Percentiles rank a stretch among this genome's conserved stretches.
Conservation (phyloP, 352 stramenopile genomes). For the Globisporangium mamillatum region DNA sequence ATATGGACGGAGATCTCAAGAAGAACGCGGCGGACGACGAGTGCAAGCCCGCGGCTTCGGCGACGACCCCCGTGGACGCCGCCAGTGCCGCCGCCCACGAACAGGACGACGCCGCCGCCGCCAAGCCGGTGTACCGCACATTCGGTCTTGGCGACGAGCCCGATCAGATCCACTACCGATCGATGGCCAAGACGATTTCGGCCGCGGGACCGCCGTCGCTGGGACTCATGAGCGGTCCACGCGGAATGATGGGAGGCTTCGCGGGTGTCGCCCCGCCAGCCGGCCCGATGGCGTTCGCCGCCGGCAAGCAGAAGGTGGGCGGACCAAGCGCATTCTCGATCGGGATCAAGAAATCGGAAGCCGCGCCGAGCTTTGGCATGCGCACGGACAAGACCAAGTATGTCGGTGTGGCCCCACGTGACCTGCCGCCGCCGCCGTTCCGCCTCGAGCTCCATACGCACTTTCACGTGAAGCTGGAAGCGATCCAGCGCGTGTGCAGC, state of each 20-base stretch:
- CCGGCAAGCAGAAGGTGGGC: constrained; percentile 32
- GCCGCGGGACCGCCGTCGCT: constrained; percentile 38
- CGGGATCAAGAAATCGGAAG: constrained; percentile 22
- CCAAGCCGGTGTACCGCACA: constrained; percentile 31
- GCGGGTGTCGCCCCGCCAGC: constrained; percentile 28
- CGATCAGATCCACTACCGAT: constrained; percentile 51
- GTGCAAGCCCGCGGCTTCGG: neutral
- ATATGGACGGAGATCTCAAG: constrained; percentile 4
- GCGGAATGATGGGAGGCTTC: constrained; percentile 22
- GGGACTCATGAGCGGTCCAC: constrained; percentile 24
- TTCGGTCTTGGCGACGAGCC: constrained; percentile 45
- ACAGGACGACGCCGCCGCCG: constrained; percentile 3
- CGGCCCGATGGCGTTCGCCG: constrained; percentile 40
- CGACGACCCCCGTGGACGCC: neutral
- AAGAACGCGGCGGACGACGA: neutral
- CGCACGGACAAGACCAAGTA: constrained; percentile 79
- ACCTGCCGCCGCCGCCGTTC: constrained; percentile 75
- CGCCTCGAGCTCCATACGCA: constrained; percentile 85
- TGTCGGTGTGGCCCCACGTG: constrained; percentile 54
- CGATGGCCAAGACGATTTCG: constrained; percentile 42
- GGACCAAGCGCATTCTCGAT: constrained; percentile 24
- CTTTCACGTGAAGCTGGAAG: constrained; percentile 81
- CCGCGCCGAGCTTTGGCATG: constrained; percentile 45
- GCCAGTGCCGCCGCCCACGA: constrained; percentile 5
- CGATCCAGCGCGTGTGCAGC: constrained; percentile 71